Evolutionary conservation across 257 asterid species (phyloP), one percentile per base, ranked within the genome.

Genomic region (Parsonsia alboflavescens): DNA sequence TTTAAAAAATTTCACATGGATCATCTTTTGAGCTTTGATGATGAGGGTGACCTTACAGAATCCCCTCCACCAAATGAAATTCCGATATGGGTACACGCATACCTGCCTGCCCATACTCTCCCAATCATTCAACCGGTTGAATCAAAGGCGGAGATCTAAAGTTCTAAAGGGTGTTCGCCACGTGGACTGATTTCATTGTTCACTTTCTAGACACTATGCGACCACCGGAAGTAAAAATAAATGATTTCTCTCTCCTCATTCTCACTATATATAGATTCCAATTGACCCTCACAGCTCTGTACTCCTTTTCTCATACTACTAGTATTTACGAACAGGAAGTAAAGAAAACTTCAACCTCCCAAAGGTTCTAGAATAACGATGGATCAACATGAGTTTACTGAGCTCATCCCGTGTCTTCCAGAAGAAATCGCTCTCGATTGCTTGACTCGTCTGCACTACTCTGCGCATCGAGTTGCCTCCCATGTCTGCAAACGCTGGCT

Each of bases 361-460:
- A 21, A 70, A 63, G 69, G 61, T 72, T 78, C 78, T 71, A n/a
- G 80, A 81, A 77, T 17, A 73, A 30, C 5, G 7, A 83, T 84
- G 88, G 82, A 70, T 36, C 70, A 80, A 5, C 59, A 19, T 4
- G 75, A 82, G 5, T 83, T 81, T 67, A 78, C 81, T 0, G 97
- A 90, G 53, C 66, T 93, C 58, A 87, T 93, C 15, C 97, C 98
- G 53, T 85, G 87, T 78, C 52, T 93, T 4, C 98, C 98, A 3
- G 96, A 90, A 17, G 98, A 93, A 59, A 66, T 93, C 30, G 97
- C 88, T 26, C 89, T 93, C 0, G 94, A 90, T 72, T 93, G 98
- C 78, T 73, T 93, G 78, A 86, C 89, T 49, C 96, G 96, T n/a
- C 49, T 93, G 30, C 97, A 90, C 91, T 90, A 86, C 84, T 84